phyloP scores from a whole-genome alignment of 2,329 filamentous ascomycete species.

The Hypoxylon sp. region DNA sequence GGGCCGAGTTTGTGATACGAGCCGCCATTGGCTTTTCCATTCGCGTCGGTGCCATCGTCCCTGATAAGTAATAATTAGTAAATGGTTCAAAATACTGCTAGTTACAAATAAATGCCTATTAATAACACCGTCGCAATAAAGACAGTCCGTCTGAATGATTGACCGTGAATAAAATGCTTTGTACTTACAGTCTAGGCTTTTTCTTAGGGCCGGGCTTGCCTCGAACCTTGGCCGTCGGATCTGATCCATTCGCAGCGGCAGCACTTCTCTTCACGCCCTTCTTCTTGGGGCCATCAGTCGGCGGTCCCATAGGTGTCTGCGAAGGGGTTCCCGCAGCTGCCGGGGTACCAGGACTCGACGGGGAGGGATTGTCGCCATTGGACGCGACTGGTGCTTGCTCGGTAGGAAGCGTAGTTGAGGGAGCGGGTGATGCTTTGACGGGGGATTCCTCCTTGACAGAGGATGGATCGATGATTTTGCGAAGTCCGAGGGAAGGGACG shows the following conservation, averaged over 20 bases:
- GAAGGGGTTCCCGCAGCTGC: constrained; percentile 64
- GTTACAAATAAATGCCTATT: too few relatives aligned
- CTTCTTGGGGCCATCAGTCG: constrained; percentile 72
- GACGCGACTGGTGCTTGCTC: constrained; percentile 51
- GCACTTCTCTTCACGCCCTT: constrained; percentile 78
- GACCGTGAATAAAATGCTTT: not conserved
- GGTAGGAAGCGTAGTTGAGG: constrained; percentile 51
- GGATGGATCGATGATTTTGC: constrained; percentile 57
- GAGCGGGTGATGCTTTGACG: constrained; percentile 57
- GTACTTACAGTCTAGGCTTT: constrained; percentile 88
- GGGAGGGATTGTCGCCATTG: constrained; percentile 64
- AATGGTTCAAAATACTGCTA: too few relatives aligned
- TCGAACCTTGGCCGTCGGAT: constrained; percentile 70
- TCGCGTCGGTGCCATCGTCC: constrained; percentile 70
- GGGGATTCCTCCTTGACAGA: constrained; percentile 56
- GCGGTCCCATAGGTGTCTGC: constrained; percentile 66
- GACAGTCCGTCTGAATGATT: too few relatives aligned
- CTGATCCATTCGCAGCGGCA: constrained; percentile 66
- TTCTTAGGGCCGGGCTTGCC: constrained; percentile 97
- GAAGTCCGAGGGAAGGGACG: constrained; percentile 60
- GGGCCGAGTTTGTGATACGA: constrained; percentile 85
- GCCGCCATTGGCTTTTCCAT: constrained; percentile 57
- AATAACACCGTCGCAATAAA: too few relatives aligned
- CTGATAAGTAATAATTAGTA: constrained; percentile 53
- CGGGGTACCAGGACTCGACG: constrained; percentile 68